Evolutionary conservation across 345 rosid species (phyloP), one percentile per base, ranked within the genome.

Genomic region (Rubroshorea leprosula): DNA sequence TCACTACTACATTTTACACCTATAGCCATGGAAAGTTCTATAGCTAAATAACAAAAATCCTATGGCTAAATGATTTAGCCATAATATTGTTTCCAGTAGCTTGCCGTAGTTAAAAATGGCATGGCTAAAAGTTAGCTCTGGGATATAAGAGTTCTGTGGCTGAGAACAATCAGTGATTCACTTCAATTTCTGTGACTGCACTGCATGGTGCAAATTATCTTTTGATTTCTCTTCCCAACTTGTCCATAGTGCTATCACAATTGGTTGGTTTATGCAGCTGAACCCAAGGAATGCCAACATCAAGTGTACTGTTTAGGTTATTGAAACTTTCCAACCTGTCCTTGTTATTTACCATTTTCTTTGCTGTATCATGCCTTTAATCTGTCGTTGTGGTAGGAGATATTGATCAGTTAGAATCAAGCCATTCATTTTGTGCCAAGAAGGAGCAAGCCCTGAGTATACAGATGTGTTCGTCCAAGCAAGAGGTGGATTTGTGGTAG

Each of bases 161-260:
- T n/a, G n/a, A n/a, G n/a, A n/a, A n/a, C n/a, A n/a, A n/a, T n/a
- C n/a, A n/a, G n/a, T n/a, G n/a, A n/a, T n/a, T n/a, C n/a, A n/a
- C n/a, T n/a, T n/a, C n/a, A n/a, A n/a, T n/a, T n/a, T n/a, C n/a
- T n/a, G n/a, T n/a, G n/a, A n/a, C n/a, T n/a, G n/a, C n/a, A n/a
- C n/a, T n/a, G n/a, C n/a, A n/a, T n/a, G n/a, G n/a, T n/a, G n/a
- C n/a, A n/a, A n/a, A n/a, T n/a, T n/a, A n/a, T n/a, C n/a, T n/a
- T n/a, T n/a, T n/a, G n/a, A n/a, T 68, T 67, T 57, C 43, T 38
- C 26, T 66, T 54, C 68, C 67, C 72, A 44, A 62, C 68, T 70
- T 73, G 76, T 75, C 75, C 63, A 27, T 49, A 31, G 14, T 44
- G 54, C 17, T 45, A 51, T 68, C 78, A 73, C 70, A 68, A 75